Conservation (phyloP, 192 early-diverging fungal genomes). For the Gonapodya sp. region DNA sequence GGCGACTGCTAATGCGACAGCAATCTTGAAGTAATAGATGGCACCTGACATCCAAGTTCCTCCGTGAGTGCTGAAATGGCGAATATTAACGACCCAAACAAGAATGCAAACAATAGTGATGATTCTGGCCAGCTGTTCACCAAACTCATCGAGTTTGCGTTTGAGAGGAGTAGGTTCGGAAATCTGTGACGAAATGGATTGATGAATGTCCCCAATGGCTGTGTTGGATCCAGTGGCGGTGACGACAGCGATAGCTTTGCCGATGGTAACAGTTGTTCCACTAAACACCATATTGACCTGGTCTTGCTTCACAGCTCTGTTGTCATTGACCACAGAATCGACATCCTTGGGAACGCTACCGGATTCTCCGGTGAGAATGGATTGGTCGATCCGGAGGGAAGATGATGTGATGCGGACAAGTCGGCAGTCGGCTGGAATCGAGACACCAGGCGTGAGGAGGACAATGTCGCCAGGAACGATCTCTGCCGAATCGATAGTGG, state of each 20-base stretch:
- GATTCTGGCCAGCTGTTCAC: constrained; percentile 69
- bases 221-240: constrained; percentile 77
- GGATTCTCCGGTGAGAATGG: constrained; percentile 92
- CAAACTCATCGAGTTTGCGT: constrained; percentile 92
- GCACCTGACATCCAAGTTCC: constrained; percentile 83
- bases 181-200: constrained; percentile 70
- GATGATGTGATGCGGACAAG: constrained; percentile 69
- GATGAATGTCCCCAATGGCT: constrained; percentile 91
- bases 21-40: constrained; percentile 98
- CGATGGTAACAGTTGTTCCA: constrained; percentile 88
- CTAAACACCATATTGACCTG: constrained; percentile 95
- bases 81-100: constrained; percentile 96
- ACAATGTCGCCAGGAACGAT: constrained; percentile 98
- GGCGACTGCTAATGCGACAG: constrained; percentile 94
- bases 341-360: constrained; percentile 79
- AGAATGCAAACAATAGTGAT: constrained; percentile 76
- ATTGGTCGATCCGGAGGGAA: constrained; percentile 88
- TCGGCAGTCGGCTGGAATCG: constrained; percentile 91
- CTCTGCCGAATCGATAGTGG: constrained; percentile 60
- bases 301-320: constrained; percentile 83
- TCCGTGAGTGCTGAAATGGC: constrained; percentile 85
- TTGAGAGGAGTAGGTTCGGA: constrained; percentile 94
- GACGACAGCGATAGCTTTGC: constrained; percentile 81
- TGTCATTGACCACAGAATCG: constrained; percentile 45
- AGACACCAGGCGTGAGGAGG: constrained; percentile 83